These are phyloP conservation scores for Aurantiochytrium sp. DNA, from an alignment of 108 stramenopile species.

Conservation along the genomic window DNA sequence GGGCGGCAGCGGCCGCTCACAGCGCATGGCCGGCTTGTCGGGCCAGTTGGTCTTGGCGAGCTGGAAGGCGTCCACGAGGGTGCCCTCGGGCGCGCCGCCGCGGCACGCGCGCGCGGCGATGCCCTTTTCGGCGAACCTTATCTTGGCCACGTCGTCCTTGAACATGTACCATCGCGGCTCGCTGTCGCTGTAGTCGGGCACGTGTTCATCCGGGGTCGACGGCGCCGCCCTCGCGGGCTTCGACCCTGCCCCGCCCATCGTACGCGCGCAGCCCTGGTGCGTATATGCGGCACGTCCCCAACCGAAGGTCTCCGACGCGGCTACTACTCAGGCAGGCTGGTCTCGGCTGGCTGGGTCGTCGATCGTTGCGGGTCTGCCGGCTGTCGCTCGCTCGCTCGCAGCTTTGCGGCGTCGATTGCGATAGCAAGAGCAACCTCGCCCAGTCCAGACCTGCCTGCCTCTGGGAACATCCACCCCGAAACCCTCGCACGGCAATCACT, in stretches of 20 bases:
- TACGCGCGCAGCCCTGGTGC: too few relatives aligned
- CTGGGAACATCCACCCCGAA: too few relatives aligned
- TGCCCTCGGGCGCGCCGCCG: slow-evolving; percentile 5
- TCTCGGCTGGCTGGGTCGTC: too few relatives aligned
- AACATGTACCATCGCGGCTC: not conserved
- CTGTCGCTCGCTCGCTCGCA: too few relatives aligned
- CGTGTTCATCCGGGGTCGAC: not conserved
- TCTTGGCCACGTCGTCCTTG: not conserved
- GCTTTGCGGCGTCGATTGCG: too few relatives aligned
- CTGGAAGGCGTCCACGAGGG: not conserved
- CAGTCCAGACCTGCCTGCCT: too few relatives aligned
- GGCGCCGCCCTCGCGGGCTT: not conserved
- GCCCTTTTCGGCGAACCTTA: not conserved
- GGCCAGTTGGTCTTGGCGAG: not conserved
- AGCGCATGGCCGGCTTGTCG: not conserved
- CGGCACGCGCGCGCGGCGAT: not conserved
- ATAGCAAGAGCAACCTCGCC: too few relatives aligned
- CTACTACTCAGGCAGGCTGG: too few relatives aligned
- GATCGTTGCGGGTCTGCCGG: too few relatives aligned
- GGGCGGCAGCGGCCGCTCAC: not conserved
- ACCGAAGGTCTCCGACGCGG: too few relatives aligned
- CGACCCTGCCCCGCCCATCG: not conserved
- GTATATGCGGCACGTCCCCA: too few relatives aligned
- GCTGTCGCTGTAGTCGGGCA: not conserved
- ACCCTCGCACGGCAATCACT: too few relatives aligned